A percentile compares a stretch with the other conserved stretches of the same genome.
phyloP scores from a whole-genome alignment of 139 green algal genomes.

The Chlorella sp. region DNA sequence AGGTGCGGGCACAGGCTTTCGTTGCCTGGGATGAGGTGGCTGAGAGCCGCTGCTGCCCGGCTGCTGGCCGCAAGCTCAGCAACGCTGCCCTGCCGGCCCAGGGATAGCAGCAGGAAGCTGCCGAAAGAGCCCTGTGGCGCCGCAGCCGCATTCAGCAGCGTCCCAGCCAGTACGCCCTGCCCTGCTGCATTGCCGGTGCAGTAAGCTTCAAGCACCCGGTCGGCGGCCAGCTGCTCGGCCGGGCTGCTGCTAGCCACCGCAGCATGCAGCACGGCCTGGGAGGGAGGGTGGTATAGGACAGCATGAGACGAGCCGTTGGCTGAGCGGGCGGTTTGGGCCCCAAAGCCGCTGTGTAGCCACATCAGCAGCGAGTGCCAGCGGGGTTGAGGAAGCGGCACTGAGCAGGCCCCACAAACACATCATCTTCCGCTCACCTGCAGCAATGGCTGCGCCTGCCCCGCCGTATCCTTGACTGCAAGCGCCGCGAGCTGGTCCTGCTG shows the following conservation, averaged over 20 bases:
- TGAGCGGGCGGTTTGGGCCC: too few relatives aligned
- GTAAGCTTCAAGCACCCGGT: constrained; percentile 15
- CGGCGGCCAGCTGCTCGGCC: constrained; percentile 3
- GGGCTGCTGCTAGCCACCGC: neutral
- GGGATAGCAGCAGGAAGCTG: neutral
- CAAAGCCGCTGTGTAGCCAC: too few relatives aligned
- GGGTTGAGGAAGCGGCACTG: too few relatives aligned
- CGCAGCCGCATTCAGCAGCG: neutral
- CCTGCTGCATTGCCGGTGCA: constrained; percentile 10
- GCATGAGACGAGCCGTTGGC: too few relatives aligned
- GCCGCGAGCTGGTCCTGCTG: constrained; percentile 23
- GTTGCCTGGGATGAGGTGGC: constrained; percentile 27
- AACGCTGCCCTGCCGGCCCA: constrained; percentile 17
- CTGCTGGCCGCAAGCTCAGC: constrained; percentile 19
- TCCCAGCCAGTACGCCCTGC: constrained; percentile 2
- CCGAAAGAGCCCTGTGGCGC: neutral
- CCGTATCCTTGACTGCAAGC: neutral
- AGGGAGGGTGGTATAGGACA: too few relatives aligned
- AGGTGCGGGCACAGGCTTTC: constrained; percentile 3
- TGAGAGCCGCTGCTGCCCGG: constrained; percentile 25
- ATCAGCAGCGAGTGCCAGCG: too few relatives aligned
- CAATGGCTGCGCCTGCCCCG: neutral
- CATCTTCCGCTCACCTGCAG: neutral
- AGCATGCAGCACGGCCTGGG: constrained; percentile 6
- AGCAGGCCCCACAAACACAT: too few relatives aligned